These are phyloP conservation scores for Anastatica hierochuntica DNA, from an alignment of 345 rosid genomes.

Conservation along the genomic window DNA sequence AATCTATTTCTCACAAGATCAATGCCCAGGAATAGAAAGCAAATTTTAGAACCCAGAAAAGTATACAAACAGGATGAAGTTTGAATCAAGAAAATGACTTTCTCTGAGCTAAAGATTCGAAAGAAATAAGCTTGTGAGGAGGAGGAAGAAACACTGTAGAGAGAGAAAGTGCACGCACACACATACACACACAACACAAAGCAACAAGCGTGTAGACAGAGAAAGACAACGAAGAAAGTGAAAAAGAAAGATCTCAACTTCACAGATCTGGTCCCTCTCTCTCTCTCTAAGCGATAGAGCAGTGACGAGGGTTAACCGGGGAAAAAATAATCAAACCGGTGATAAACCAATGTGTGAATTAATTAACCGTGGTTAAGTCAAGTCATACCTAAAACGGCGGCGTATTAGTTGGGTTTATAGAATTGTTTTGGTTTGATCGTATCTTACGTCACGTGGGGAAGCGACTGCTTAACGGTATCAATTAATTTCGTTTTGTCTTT, in stretches of 20 bases:
- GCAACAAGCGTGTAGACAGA: constrained; percentile 16
- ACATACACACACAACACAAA: constrained; percentile 13
- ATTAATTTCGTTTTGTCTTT: not conserved
- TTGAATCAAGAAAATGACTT: constrained; percentile 6
- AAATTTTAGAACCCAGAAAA: constrained; percentile 1
- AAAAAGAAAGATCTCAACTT: constrained; percentile 24
- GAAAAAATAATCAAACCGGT: constrained; percentile 5
- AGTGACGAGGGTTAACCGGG: not conserved
- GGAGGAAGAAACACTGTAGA: not conserved
- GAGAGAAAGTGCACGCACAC: constrained; percentile 8
- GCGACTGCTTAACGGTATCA: constrained; percentile 7
- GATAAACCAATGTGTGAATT: not conserved
- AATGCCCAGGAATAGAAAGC: constrained; percentile 24
- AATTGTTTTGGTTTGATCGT: not conserved
- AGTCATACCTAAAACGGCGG: not conserved
- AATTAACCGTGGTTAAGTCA: constrained; percentile 10
- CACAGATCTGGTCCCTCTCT: constrained; percentile 22
- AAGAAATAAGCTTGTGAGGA: not conserved
- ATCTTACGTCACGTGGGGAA: not conserved
- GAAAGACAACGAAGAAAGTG: constrained; percentile 27
- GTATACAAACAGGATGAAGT: not conserved
- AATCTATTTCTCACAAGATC: constrained; percentile 1
- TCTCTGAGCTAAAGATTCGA: not conserved
- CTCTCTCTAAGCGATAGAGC: constrained; percentile 1
- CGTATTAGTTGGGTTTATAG: not conserved